Percentiles rank a stretch among this genome's conserved stretches.
Conservation (phyloP, 352 stramenopile genomes). For the Phytophthora nicotianae region DNA sequence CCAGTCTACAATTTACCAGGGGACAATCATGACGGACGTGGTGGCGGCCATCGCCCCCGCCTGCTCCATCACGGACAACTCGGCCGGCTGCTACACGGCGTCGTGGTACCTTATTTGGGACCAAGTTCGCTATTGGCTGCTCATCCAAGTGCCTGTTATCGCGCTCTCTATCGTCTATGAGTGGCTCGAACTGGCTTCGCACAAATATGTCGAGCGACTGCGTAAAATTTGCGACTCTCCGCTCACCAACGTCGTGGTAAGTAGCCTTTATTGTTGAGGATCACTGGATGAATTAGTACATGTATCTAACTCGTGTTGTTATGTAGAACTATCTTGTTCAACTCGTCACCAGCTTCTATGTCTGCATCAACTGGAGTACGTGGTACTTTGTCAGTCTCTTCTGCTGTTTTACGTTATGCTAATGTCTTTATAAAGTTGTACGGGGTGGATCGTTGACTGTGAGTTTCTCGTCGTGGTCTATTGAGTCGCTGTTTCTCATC, state of each 20-base stretch:
- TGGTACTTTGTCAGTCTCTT: constrained; percentile 27
- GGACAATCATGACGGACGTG: constrained; percentile 2
- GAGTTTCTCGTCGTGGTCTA: constrained; percentile 80
- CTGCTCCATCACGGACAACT: constrained; percentile 65
- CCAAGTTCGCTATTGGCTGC: constrained; percentile 80
- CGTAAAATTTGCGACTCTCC: constrained; percentile 73
- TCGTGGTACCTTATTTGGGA: constrained; percentile 85
- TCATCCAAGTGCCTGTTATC: constrained; percentile 75
- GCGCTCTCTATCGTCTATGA: constrained; percentile 78
- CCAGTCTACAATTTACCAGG: constrained; percentile 17
- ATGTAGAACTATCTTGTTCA: constrained; percentile 79
- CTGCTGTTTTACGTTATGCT: constrained; percentile 7
- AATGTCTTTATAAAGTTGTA: constrained; percentile 51
- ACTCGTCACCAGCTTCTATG: constrained; percentile 77
- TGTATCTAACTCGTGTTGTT: not conserved
- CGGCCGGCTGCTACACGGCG: constrained; percentile 71
- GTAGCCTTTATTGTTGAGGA: constrained; percentile 1
- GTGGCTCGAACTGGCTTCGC: constrained; percentile 77
- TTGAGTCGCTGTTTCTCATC: constrained; percentile 81
- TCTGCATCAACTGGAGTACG: constrained; percentile 86
- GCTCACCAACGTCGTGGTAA: constrained; percentile 67
- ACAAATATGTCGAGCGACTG: constrained; percentile 68
- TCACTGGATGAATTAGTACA: not conserved
- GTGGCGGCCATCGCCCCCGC: constrained; percentile 24
- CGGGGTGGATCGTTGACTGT: constrained; percentile 68